Base-by-base conservation (phyloP, 805 yeast genomes). In the Yamadazyma sp. region DNA sequence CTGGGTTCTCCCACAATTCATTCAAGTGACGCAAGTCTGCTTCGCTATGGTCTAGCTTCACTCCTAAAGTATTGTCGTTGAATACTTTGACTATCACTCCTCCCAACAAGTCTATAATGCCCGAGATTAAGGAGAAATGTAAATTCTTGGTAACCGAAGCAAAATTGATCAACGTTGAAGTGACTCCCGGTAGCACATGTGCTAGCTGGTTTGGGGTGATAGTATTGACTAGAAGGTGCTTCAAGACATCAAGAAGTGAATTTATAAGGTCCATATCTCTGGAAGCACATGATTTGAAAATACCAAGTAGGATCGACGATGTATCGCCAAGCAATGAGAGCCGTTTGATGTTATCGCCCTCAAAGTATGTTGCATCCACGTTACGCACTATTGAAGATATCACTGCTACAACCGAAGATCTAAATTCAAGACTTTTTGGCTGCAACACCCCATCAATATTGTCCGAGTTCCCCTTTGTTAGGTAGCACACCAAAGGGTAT, bases 181-280 rank as follows among this genome's bases (percentile, higher is more conserved):
- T 47, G 4, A 61, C 45, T 1, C 74, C 74, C 1, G 74, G 74
- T n/a, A 68, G 49, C 2, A 67, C 64, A 28, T 55, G 55, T 8
- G 71, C 54, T 5, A 64, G 34, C 24, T 60, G 62, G n/a, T 61
- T 62, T 3, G 67, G 22, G 5, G 58, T 30, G 3, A 64, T 53
- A 7, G 47, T 35, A 4, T 19, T 20, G 5, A 28, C 19, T n/a
- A 37, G 15, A 7, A 45, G 14, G 4, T 9, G 10, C 13, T 20
- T 18, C 12, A 35, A 28, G 11, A 59, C 34, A 3, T 54, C 35
- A 2, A 44, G 38, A 6, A 60, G 36, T 0, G 42, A 35, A 6
- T 38, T 33, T 1, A 48, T 45, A 19, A 47, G 15, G 7, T 37
- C 43, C 3, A 34, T 40, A 14, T 52, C 54, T 25, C 55, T 62